Conservation (phyloP, 768 basidiomycete species). For the Phlegmacium glaucopus region DNA sequence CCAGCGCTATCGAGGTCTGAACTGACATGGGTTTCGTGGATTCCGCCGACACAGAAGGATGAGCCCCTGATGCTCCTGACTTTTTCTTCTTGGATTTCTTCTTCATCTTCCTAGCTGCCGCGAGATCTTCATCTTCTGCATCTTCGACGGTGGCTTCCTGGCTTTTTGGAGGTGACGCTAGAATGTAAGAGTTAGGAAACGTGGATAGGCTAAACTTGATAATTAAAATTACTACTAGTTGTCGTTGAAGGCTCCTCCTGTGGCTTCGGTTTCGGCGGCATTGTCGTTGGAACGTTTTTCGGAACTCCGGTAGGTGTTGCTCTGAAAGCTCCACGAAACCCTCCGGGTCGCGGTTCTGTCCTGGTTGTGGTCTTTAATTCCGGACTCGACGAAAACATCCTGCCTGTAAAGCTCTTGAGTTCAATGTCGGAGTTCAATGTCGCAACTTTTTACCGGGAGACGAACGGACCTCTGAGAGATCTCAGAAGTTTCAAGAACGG, state of each 20-base stretch:
- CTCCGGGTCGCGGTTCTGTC: slow-evolving; percentile 19
- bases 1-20: slow-evolving; percentile 3
- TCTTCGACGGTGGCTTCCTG: slow-evolving; percentile 63
- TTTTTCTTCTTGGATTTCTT: slow-evolving; percentile 77
- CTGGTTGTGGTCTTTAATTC: slow-evolving; percentile 33
- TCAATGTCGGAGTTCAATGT: slow-evolving; percentile 4
- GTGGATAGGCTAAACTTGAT: not conserved
- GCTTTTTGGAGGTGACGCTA: slow-evolving; percentile 22
- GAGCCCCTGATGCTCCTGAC: slow-evolving; percentile 27
- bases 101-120: slow-evolving; percentile 58
- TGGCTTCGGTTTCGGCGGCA: slow-evolving; percentile 20
- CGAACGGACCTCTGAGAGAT: slow-evolving; percentile 59
- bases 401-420: slow-evolving; percentile 50
- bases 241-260: too few relatives aligned
- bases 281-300: slow-evolving; percentile 20
- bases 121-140: slow-evolving; percentile 66
- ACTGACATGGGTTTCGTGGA: too few relatives aligned
- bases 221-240: too few relatives aligned
- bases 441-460: not conserved
- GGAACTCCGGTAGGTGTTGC: slow-evolving; percentile 26
- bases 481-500: slow-evolving; percentile 77
- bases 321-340: slow-evolving; percentile 22
- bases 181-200: not conserved
- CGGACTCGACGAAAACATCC: slow-evolving; percentile 51
- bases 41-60: too few relatives aligned